Evolutionary conservation across 169 alveolate species (phyloP).

Genomic region (Eimeria tenella): DNA sequence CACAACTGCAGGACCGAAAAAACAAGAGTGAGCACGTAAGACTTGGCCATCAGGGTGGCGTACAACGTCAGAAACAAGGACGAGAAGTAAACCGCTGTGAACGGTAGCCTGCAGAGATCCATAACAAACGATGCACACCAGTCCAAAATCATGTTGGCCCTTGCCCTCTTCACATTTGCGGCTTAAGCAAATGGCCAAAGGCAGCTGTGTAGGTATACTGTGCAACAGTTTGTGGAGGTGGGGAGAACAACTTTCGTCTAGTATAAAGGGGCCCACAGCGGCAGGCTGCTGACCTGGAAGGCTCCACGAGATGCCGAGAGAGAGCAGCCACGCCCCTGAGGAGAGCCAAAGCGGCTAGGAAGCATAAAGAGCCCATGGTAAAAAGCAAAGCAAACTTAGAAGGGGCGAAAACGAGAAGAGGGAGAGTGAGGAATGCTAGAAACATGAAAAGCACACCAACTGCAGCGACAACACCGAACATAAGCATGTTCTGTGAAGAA

Average conservation of each 20-base stretch:
- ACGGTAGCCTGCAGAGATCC: conserved; percentile 80
- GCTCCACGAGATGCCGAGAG: conserved; percentile 67
- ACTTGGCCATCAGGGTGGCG: conserved; percentile 83
- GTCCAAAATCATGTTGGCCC: not conserved
- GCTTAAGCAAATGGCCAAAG: no score
- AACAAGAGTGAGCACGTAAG: conserved; percentile 82
- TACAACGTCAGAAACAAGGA: conserved; percentile 83
- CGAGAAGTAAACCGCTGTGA: conserved; percentile 82
- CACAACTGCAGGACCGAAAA: conserved; percentile 84
- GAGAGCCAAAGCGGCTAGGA: conserved; percentile 70
- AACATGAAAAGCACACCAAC: conserved; percentile 76
- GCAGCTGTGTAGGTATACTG: no score
- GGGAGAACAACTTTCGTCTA: not conserved
- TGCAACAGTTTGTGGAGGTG: not conserved
- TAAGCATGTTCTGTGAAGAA: conserved; percentile 74
- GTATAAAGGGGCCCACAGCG: no score
- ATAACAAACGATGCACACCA: not conserved
- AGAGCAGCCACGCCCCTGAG: conserved; percentile 75
- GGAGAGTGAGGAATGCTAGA: conserved; percentile 79
- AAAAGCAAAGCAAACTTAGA: conserved; percentile 76
- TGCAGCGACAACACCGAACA: conserved; percentile 79
- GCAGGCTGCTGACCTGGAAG: conserved; percentile 58
- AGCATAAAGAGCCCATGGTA: conserved; percentile 78
- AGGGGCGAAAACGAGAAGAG: conserved; percentile 79
- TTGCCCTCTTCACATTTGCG: not conserved